Evolutionary conservation across 73 alveolate species (phyloP).

Genomic region (Strombidium stylifer): DNA sequence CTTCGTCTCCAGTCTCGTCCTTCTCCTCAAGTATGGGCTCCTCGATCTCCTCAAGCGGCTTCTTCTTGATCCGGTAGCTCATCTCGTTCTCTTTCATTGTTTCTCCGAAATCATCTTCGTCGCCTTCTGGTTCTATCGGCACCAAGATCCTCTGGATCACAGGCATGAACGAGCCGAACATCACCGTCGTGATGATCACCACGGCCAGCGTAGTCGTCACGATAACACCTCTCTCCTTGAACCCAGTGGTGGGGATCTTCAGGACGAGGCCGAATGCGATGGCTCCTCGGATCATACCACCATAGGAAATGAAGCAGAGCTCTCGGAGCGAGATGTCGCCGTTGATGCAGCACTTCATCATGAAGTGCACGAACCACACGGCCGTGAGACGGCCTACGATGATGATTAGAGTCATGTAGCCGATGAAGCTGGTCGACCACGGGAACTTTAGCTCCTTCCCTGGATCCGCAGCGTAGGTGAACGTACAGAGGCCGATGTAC

Average conservation of each 20-base stretch:
- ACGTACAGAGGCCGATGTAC: slow-evolving; percentile 78
- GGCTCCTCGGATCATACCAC: slow-evolving; percentile 84
- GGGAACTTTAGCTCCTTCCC: slow-evolving; percentile 43
- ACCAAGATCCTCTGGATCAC: slow-evolving; percentile 20
- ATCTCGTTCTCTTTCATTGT: too few species aligned
- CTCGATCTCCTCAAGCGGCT: too few species aligned
- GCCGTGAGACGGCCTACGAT: too few species aligned
- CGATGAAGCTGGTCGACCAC: slow-evolving; percentile 55
- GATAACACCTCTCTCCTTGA: not conserved
- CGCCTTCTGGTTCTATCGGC: not conserved
- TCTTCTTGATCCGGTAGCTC: too few species aligned
- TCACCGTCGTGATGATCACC: slow-evolving; percentile 43
- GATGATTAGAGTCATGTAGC: slow-evolving; percentile 49
- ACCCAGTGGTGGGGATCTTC: slow-evolving; percentile 23
- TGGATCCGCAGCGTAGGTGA: slow-evolving; percentile 58
- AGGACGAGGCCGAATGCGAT: slow-evolving; percentile 75
- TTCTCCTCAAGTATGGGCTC: too few species aligned
- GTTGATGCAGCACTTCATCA: slow-evolving; percentile 50
- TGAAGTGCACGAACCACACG: slow-evolving; percentile 60
- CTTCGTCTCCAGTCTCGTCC: not conserved
- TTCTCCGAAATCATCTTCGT: too few species aligned
- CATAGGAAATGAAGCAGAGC: slow-evolving; percentile 60
- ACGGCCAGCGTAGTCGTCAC: slow-evolving; percentile 31
- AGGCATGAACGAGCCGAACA: slow-evolving; percentile 56
- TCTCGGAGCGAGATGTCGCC: slow-evolving; percentile 57